Evolutionary conservation across 352 stramenopile species (phyloP).

Genomic region (Phytophthora colocasiae): DNA sequence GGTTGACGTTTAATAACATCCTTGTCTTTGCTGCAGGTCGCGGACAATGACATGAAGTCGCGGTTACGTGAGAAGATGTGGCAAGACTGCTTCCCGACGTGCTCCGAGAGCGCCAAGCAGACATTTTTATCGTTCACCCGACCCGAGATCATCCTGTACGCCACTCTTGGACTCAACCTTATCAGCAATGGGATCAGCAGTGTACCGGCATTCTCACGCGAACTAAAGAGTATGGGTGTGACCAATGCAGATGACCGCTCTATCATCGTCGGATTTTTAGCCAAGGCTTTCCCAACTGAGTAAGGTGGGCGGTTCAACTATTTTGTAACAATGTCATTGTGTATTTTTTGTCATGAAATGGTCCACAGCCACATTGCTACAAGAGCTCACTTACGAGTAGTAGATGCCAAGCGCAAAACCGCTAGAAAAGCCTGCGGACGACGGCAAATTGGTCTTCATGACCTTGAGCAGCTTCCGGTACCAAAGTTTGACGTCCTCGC

Average conservation of each 20-base stretch:
- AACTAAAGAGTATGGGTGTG: constrained; percentile 81
- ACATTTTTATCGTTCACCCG: constrained; percentile 80
- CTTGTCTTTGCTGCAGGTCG: constrained; percentile 29
- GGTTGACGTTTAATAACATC: background rate
- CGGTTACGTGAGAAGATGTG: constrained; percentile 77
- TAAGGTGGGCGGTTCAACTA: constrained; percentile 27
- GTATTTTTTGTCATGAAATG: constrained; percentile 29
- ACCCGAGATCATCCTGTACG: constrained; percentile 80
- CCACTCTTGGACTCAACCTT: constrained; percentile 83
- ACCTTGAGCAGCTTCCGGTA: constrained; percentile 71
- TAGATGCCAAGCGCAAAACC: constrained; percentile 80
- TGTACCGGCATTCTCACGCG: constrained; percentile 79
- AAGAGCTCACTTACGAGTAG: constrained; percentile 47
- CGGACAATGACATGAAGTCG: constrained; percentile 51
- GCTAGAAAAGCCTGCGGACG: constrained; percentile 78
- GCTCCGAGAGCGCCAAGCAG: constrained; percentile 72
- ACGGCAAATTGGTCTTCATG: constrained; percentile 86
- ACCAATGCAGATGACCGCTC: constrained; percentile 73
- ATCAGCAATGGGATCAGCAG: constrained; percentile 88
- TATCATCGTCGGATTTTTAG: constrained; percentile 81
- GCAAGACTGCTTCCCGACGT: constrained; percentile 84
- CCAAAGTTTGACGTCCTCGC: constrained; percentile 82
- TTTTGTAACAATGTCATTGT: constrained; percentile 34
- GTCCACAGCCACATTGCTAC: constrained; percentile 6
- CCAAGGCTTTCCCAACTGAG: constrained; percentile 75